Base-by-base conservation (phyloP, 2,329 filamentous ascomycete genomes). In the Phyllosticta citriasiana region DNA sequence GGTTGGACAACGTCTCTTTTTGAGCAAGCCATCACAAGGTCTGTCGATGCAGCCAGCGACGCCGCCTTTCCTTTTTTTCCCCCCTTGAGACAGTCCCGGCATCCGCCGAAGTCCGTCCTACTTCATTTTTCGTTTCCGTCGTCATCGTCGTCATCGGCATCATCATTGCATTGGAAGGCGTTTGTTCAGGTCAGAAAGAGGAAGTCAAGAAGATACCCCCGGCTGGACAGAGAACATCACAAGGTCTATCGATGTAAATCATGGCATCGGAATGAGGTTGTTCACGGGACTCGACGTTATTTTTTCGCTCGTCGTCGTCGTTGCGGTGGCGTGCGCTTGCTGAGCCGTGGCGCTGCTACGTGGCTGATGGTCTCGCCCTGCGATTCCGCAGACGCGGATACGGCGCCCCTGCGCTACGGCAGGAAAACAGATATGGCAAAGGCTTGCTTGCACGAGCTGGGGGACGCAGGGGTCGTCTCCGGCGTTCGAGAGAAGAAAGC, bases 1-100 rank as follows among this genome's bases (percentile, higher is more conserved):
- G 26, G 25, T 53, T 12, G 47, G 25, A 22, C 16, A 0, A 54
- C 27, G 27, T 30, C 27, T 30, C 27, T 30, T 30, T 30, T 30
- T 8, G 27, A 30, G 27, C 52, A 58, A 27, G 33, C 56, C 53
- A 56, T 60, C 58, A 60, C 58, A 60, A 27, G 58, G 53, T 60
- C 53, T 50, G n/a, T 53, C 53, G 53, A 27, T 33, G 22, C 53
- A 7, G 16, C 16, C 40, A 47, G 40, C 40, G 40, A 47, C 40
- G 40, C 40, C 40, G 40, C 40, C 19, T 47, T n/a, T 16, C 14
- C 14, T n/a, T n/a, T n/a, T n/a, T 6, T n/a, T 47, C 19, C 5
- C 19, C 19, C 19, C 19, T 22, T 22, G 19, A 22, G 40, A 6
- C 12, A 19, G 16, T 47, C 40, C n/a, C 14, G 40, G 40, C 40